Evolutionary conservation across 495 filamentous ascomycete genomes (phyloP).

Genomic region (Neurospora intermedia): DNA sequence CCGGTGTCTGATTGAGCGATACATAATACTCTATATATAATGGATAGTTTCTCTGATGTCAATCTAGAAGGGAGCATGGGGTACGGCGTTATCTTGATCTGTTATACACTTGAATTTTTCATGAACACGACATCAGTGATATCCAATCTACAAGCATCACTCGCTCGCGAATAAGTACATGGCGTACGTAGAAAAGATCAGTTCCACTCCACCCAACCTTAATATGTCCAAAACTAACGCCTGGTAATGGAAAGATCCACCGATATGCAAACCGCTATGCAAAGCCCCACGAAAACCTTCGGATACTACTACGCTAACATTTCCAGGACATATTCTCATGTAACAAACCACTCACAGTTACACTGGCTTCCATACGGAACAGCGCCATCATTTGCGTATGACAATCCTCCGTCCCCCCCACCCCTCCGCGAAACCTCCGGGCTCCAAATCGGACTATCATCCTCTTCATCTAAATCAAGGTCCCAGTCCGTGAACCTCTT

Average conservation of each 20-base stretch:
- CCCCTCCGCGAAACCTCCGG: not conserved
- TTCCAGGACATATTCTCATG: slow-evolving; percentile 1
- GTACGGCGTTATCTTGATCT: not conserved
- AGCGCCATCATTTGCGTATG: not conserved
- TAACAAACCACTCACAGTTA: slow-evolving; percentile 20
- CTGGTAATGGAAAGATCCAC: not conserved
- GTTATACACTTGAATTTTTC: not conserved
- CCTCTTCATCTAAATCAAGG: not conserved
- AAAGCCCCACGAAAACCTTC: not conserved
- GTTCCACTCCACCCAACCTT: not conserved
- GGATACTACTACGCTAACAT: not conserved
- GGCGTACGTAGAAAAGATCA: not conserved
- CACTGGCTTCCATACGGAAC: slow-evolving; percentile 15
- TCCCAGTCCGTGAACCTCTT: not conserved
- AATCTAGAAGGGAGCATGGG: not conserved
- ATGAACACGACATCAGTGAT: not conserved
- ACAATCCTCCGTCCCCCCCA: not conserved
- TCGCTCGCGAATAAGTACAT: not conserved
- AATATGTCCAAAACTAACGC: not conserved
- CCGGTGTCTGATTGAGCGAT: not conserved
- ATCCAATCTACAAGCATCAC: not conserved
- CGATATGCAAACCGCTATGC: not conserved
- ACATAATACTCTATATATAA: not conserved
- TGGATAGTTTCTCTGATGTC: not conserved
- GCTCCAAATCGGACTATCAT: not conserved